These are phyloP conservation scores for Wickerhamiella azyma DNA, from an alignment of 805 yeast genomes.

Conservation along the genomic window DNA sequence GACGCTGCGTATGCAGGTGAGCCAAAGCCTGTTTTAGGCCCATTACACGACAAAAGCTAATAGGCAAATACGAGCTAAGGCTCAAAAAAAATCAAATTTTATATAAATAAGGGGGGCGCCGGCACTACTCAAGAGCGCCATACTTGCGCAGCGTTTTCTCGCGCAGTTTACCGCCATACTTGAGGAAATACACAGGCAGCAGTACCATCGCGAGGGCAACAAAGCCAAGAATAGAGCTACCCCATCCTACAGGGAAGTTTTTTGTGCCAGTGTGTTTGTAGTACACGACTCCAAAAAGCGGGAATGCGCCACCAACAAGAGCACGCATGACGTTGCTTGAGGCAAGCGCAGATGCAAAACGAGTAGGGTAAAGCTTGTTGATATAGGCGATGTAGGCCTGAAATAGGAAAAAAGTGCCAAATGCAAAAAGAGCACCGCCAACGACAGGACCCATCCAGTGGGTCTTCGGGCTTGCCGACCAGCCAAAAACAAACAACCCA, in stretches of 20 bases:
- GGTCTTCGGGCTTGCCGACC: conserved; percentile 38
- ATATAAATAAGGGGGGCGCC: too few species aligned
- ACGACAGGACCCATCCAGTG: conserved; percentile 43
- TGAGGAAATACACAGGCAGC: conserved; percentile 40
- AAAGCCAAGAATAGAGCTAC: conserved; percentile 37
- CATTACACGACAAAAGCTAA: too few species aligned
- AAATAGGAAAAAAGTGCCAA: conserved; percentile 34
- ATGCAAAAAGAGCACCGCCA: conserved; percentile 30
- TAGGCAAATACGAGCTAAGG: too few species aligned
- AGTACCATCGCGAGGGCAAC: conserved; percentile 31
- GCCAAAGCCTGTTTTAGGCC: too few species aligned
- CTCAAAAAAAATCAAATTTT: too few species aligned
- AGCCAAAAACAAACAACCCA: conserved; percentile 46
- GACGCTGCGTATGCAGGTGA: too few species aligned
- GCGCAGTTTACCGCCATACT: conserved; percentile 30
- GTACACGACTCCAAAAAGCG: conserved; percentile 50
- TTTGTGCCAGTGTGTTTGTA: conserved; percentile 28
- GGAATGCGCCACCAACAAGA: conserved; percentile 44
- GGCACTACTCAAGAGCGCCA: neutral
- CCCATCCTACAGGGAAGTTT: conserved; percentile 36
- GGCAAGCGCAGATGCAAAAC: conserved; percentile 34
- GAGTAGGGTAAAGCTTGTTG: neutral
- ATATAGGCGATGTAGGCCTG: conserved; percentile 39
- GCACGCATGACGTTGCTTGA: conserved; percentile 47
- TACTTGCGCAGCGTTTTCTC: neutral